These are phyloP conservation scores for Diophrys appendiculata DNA, from an alignment of 73 alveolate species.

Conservation along the genomic window DNA sequence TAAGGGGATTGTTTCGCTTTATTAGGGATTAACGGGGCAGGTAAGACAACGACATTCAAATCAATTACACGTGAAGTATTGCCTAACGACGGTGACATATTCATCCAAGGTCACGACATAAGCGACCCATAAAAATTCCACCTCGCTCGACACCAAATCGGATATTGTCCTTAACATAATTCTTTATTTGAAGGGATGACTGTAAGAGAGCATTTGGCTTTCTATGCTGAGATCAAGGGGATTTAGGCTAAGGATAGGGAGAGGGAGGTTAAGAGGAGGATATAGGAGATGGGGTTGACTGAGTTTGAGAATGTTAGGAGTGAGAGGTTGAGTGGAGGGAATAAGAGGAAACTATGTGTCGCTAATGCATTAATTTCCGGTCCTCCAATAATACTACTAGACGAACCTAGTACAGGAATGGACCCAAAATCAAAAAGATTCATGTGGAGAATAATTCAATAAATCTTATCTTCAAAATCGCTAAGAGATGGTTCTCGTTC, in stretches of 20 bases:
- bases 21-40: conserved; percentile 99
- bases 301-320: conserved; percentile 28
- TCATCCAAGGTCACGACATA: conserved; percentile 49
- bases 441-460: conserved; percentile 41
- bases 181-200: conserved; percentile 77
- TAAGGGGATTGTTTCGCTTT: conserved; percentile 98
- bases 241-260: conserved; percentile 32
- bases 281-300: conserved; percentile 22
- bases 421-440: conserved; percentile 71
- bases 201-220: conserved; percentile 80
- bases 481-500: no score
- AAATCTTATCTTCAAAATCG: conserved; percentile 44
- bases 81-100: conserved; percentile 47
- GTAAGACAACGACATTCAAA: conserved; percentile 97
- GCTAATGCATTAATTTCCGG: conserved; percentile 88
- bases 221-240: conserved; percentile 73
- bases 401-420: conserved; percentile 97
- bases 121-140: conserved; percentile 63
- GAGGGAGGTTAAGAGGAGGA: conserved; percentile 1
- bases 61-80: conserved; percentile 69
- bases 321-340: conserved; percentile 93
- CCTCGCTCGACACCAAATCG: conserved; percentile 72
- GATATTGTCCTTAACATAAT: conserved; percentile 90
- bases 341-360: conserved; percentile 95
- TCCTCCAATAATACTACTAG: conserved; percentile 89